phyloP scores from a whole-genome alignment of 1,284 basidiomycete genomes.

The Psilocybe mexicana region DNA sequence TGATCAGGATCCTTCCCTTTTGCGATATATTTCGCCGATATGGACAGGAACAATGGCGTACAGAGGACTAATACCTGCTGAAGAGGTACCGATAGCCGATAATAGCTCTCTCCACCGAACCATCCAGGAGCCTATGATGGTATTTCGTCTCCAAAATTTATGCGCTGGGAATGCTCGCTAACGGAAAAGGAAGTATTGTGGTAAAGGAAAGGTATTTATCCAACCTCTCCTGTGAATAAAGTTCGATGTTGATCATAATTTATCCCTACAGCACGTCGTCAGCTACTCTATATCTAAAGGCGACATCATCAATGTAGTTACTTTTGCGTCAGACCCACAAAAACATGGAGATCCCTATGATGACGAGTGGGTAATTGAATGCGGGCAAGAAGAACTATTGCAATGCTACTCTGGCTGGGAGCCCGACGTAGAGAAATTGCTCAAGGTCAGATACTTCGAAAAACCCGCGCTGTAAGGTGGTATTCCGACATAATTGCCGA shows the following conservation, averaged over 20 bases:
- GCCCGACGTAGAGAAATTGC: constrained; percentile 34
- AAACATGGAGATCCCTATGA: constrained; percentile 34
- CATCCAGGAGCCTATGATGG: constrained; percentile 36
- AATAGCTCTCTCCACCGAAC: constrained; percentile 33
- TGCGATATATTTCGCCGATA: constrained; percentile 33
- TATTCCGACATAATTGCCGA: neutral
- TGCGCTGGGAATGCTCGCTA: neutral
- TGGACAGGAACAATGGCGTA: constrained; percentile 47
- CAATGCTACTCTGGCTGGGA: constrained; percentile 37
- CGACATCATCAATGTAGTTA: constrained; percentile 39
- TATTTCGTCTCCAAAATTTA: constrained; percentile 11
- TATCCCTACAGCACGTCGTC: constrained; percentile 33
- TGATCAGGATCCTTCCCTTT: constrained; percentile 19
- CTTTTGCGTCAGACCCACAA: constrained; percentile 37
- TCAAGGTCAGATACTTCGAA: constrained; percentile 26
- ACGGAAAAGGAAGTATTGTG: constrained; percentile 39
- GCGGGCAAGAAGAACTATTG: constrained; percentile 35
- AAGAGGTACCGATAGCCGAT: constrained; percentile 24
- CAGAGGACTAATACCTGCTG: constrained; percentile 36
- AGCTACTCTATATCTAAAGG: constrained; percentile 37
- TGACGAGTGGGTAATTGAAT: constrained; percentile 36
- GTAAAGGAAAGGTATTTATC: constrained; percentile 40
- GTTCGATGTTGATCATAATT: neutral
- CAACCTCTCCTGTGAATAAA: constrained; percentile 18
- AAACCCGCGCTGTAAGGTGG: neutral